These are phyloP conservation scores for Kentomonas sorsogonicus DNA, from an alignment of 208 protist genomes.

Conservation along the genomic window DNA sequence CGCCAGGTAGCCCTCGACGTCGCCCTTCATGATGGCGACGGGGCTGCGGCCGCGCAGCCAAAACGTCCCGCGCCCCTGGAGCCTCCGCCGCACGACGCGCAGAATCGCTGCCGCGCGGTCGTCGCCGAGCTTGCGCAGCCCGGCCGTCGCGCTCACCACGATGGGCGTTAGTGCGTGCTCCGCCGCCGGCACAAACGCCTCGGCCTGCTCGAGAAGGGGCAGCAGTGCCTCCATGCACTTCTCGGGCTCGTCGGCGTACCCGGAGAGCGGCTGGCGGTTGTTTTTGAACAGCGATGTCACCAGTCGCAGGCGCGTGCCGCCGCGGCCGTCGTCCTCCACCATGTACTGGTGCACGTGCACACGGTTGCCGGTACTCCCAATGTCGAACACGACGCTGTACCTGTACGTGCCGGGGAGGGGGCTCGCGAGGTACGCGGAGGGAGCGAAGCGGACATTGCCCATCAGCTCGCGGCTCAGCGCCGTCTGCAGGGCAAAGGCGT, in stretches of 20 bases:
- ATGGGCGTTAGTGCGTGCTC: constrained; percentile 44
- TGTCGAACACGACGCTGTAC: constrained; percentile 86
- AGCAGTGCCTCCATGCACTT: constrained; percentile 28
- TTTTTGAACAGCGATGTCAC: constrained; percentile 48
- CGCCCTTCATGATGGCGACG: constrained; percentile 67
- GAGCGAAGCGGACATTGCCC: too few relatives aligned
- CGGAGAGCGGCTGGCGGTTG: constrained; percentile 38
- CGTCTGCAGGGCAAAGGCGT: too few relatives aligned
- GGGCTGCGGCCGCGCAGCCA: constrained; percentile 45
- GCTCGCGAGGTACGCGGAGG: too few relatives aligned
- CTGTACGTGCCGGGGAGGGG: too few relatives aligned
- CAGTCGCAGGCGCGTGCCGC: too few relatives aligned
- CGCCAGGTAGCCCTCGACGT: constrained; percentile 75
- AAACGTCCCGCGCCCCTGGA: constrained; percentile 25
- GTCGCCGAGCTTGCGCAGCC: constrained; percentile 45
- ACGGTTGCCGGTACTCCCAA: constrained; percentile 81
- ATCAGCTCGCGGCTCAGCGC: too few relatives aligned
- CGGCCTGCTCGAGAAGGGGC: constrained; percentile 28
- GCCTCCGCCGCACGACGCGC: constrained; percentile 16
- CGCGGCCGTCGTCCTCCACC: too few relatives aligned
- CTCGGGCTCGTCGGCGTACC: constrained; percentile 19
- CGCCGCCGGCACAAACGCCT: constrained; percentile 27
- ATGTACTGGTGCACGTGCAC: constrained; percentile 77
- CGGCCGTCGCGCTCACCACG: constrained; percentile 70
- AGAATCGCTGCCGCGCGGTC: constrained; percentile 32